Evolutionary conservation across 495 filamentous ascomycete species (phyloP).

Genomic region (Penicillium roqueforti): DNA sequence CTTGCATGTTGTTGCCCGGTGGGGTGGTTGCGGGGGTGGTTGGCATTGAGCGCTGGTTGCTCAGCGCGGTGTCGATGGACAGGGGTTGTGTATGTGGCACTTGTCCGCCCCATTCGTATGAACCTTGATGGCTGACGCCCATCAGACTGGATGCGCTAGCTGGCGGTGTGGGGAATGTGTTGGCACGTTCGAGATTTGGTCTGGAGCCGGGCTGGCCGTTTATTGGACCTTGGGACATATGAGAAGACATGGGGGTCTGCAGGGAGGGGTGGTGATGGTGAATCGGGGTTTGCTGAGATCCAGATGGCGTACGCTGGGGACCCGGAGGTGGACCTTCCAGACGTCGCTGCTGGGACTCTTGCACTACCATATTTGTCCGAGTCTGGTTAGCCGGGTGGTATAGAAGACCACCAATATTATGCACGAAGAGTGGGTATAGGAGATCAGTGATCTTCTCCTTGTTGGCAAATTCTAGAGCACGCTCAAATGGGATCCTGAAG

Average conservation of each 20-base stretch:
- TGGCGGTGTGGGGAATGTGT: slow-evolving; percentile 92
- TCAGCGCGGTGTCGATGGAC: slow-evolving; percentile 79
- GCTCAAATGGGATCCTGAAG: slow-evolving; percentile 90
- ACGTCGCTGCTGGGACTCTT: slow-evolving; percentile 77
- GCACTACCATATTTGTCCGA: slow-evolving; percentile 79
- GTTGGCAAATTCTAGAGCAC: slow-evolving; percentile 95
- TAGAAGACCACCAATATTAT: slow-evolving; percentile 90
- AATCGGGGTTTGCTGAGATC: slow-evolving; percentile 62
- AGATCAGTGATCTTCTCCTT: slow-evolving; percentile 98
- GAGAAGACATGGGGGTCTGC: slow-evolving; percentile 58
- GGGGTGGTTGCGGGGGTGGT: slow-evolving; percentile 93
- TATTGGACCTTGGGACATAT: slow-evolving; percentile 68
- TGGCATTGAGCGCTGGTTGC: slow-evolving; percentile 82
- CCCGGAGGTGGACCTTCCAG: slow-evolving; percentile 32
- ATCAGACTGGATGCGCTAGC: slow-evolving; percentile 89
- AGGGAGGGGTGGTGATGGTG: slow-evolving; percentile 73
- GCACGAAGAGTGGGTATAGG: slow-evolving; percentile 93
- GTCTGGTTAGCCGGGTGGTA: slow-evolving; percentile 90
- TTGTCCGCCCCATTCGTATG: slow-evolving; percentile 69
- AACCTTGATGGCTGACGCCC: slow-evolving; percentile 70
- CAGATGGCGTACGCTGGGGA: slow-evolving; percentile 42
- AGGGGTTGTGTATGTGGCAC: slow-evolving; percentile 67
- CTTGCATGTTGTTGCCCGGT: slow-evolving; percentile 69
- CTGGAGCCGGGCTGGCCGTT: slow-evolving; percentile 69
- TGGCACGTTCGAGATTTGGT: slow-evolving; percentile 72